Base-by-base conservation (phyloP, 75 land plant genomes). In the Azolla pinnata region DNA sequence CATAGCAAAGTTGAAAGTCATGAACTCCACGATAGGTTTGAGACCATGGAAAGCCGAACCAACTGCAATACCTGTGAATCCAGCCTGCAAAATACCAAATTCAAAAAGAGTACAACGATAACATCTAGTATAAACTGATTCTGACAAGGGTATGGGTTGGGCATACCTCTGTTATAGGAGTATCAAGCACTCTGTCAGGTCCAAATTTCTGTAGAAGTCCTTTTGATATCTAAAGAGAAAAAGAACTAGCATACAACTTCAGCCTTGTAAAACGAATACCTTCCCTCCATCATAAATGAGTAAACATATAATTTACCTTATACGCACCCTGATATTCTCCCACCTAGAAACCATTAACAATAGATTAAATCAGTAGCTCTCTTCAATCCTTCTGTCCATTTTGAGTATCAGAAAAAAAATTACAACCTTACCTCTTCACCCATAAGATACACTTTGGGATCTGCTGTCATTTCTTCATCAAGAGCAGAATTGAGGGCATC, bases 1-100 rank as follows among this genome's bases (percentile, higher is more conserved):
- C 97, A 92, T 88, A 5, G 97, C 87, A 71, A 92, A 92, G 54
- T 92, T 92, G 65, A 92, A 88, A 16, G 97, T 92, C 97, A 92
- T 92, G 53, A 88, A 92, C 63, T 92, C 97, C n/a, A 92, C 78
- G 57, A 92, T 74, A 52, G 97, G 97, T 54, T 66, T 67, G 10
- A 88, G 66, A 34, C 97, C 97, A 77, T 83, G 58, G 62, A 83
- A 88, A 31, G 97, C 97, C 45, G 97, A 78, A 50, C 97, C 97
- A 60, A 92, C 97, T 53, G 84, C 96, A 71, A 92, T 85, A 19
- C 97, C 97, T 54, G 97, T 60, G 66, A 92, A 92, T 14, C 97
- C 97, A 62, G 97, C 97, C 97, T 92, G 63, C 54, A 67, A 66
- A n/a, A n/a, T n/a, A n/a, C n/a, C n/a, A n/a, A n/a, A n/a, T n/a